A percentile compares a stretch with the other conserved stretches of the same genome.
Evolutionary conservation across 2,329 filamentous ascomycete genomes (phyloP).

Genomic region (Akanthomyces muscarius): DNA sequence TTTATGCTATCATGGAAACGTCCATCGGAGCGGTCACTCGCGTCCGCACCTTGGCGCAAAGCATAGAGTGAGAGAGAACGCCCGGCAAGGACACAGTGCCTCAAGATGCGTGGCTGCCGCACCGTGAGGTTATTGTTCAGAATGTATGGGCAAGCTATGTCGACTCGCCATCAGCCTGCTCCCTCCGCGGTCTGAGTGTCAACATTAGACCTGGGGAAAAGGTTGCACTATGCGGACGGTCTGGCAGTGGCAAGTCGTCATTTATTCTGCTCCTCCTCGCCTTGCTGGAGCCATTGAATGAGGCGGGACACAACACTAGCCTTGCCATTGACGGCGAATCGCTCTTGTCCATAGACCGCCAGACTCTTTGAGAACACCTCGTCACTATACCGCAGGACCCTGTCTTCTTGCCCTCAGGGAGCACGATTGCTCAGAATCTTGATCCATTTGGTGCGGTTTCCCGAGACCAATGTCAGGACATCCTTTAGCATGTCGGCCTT

Average conservation of each 20-base stretch:
- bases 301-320: background rate
- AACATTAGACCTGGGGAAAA: constrained; percentile 15
- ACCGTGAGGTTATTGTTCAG: constrained; percentile 20
- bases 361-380: constrained; percentile 37
- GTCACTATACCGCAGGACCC: constrained; percentile 46
- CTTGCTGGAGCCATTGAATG: constrained; percentile 30
- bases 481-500: constrained; percentile 29
- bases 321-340: constrained; percentile 35
- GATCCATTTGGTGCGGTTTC: constrained; percentile 30
- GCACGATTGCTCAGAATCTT: constrained; percentile 34
- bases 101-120: constrained; percentile 20
- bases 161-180: background rate
- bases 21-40: constrained; percentile 22
- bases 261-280: constrained; percentile 31
- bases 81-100: constrained; percentile 15
- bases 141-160: constrained; percentile 19
- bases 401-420: constrained; percentile 40
- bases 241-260: constrained; percentile 35
- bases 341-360: constrained; percentile 34
- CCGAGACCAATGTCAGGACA: constrained; percentile 25
- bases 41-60: constrained; percentile 20
- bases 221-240: constrained; percentile 25
- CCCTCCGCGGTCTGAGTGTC: background rate
- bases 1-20: constrained; percentile 28
- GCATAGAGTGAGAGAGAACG: constrained; percentile 17